Conservation (phyloP, 2,329 filamentous ascomycete species). For the Neofusicoccum kwambonambiense region DNA sequence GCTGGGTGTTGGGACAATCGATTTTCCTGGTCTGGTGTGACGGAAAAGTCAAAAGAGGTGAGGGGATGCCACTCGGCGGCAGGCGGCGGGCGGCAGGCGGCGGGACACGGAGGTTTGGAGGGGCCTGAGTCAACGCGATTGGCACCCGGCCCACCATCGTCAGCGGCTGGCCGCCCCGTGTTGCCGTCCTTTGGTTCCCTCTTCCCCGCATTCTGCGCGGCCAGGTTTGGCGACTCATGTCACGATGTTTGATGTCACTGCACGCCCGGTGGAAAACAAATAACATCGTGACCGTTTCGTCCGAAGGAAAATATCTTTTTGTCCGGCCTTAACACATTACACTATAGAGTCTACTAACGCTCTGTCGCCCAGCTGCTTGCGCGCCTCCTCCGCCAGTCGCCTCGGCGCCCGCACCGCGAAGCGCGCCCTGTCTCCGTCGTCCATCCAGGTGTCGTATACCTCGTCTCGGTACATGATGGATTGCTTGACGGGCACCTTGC, state of each 20-base stretch:
- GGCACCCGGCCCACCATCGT: not conserved
- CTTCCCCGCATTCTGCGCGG: not conserved
- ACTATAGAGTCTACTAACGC: not conserved
- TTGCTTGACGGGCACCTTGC: constrained; percentile 32
- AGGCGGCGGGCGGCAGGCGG: too few relatives aligned
- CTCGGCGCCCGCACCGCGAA: constrained; percentile 39
- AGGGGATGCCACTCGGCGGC: too few relatives aligned
- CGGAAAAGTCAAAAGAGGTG: not conserved
- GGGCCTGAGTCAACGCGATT: not conserved
- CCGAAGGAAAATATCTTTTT: not conserved
- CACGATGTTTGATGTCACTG: not conserved
- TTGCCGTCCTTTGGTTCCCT: not conserved
- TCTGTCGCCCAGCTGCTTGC: constrained; percentile 13
- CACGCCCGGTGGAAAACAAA: not conserved
- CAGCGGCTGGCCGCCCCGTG: not conserved
- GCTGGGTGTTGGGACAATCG: not conserved
- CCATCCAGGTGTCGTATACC: constrained; percentile 37
- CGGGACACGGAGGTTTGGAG: not conserved
- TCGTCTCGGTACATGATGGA: constrained; percentile 32
- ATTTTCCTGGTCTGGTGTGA: not conserved
- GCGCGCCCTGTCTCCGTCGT: constrained; percentile 29
- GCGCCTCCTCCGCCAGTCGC: constrained; percentile 31
- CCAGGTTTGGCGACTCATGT: not conserved
- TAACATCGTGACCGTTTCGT: not conserved
- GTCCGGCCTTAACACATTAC: not conserved